These are phyloP conservation scores for Lolium perenne DNA, from an alignment of 176 grass and related monocot genomes.

Conservation along the genomic window DNA sequence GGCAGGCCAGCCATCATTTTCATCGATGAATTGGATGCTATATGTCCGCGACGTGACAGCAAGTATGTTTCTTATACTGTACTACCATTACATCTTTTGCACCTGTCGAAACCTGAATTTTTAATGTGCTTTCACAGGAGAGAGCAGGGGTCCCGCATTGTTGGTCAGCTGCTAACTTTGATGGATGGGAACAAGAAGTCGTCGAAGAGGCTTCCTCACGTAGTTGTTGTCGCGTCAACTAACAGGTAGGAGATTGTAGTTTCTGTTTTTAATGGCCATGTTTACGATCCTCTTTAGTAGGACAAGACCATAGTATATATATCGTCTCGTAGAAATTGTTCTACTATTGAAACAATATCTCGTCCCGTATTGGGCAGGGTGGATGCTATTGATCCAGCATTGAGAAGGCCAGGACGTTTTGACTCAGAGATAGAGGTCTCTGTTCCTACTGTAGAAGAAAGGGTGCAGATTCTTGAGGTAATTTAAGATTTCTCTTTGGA, in stretches of 20 bases:
- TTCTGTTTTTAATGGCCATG: conserved; percentile 15
- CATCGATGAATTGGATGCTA: conserved; percentile 91
- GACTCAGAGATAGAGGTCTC: conserved; percentile 86
- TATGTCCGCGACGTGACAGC: conserved; percentile 70
- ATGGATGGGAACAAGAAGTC: conserved; percentile 91
- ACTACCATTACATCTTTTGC: neutral
- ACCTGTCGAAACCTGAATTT: neutral
- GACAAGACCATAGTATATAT: neutral
- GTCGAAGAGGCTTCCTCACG: conserved; percentile 60
- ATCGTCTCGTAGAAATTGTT: neutral
- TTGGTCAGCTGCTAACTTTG: conserved; percentile 86
- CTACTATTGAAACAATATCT: neutral
- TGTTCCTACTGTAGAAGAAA: conserved; percentile 81
- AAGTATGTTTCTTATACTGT: conserved; percentile 53
- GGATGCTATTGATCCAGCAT: conserved; percentile 86
- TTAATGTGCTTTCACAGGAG: conserved; percentile 54
- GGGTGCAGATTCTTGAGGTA: conserved; percentile 87
- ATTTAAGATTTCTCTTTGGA: neutral
- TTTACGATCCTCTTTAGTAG: neutral
- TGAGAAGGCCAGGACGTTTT: conserved; percentile 88
- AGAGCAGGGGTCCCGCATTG: conserved; percentile 77
- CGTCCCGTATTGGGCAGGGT: conserved; percentile 44
- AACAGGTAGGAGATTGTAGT: conserved; percentile 66
- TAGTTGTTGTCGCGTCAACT: conserved; percentile 87
- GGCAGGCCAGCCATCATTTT: conserved; percentile 87